Evolutionary conservation across 257 asterid species (phyloP).

Genomic region (Solanum clarkiae): DNA sequence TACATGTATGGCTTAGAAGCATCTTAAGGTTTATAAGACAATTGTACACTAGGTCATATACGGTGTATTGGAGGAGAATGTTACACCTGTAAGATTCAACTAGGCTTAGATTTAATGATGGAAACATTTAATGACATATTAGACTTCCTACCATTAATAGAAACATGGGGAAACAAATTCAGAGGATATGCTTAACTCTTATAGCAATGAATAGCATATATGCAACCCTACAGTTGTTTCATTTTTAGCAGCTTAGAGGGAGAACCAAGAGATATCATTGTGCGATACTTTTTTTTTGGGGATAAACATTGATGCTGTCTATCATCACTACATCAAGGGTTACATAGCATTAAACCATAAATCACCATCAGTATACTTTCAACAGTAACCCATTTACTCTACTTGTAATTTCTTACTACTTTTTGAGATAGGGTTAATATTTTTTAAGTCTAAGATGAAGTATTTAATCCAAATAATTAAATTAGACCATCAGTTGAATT

Average conservation of each 20-base stretch:
- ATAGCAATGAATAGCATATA: too few species aligned
- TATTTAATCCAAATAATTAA: too few species aligned
- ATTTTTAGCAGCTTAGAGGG: too few species aligned
- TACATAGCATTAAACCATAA: neutral
- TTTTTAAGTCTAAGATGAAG: too few species aligned
- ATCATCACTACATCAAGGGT: neutral
- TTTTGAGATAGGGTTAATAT: too few species aligned
- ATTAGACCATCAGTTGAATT: too few species aligned
- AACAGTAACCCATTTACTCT: neutral
- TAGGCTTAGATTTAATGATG: neutral
- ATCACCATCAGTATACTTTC: neutral
- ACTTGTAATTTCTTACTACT: too few species aligned
- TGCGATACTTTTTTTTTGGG: neutral
- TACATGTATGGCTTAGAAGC: neutral
- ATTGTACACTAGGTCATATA: neutral
- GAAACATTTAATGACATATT: neutral
- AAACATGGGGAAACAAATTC: too few species aligned
- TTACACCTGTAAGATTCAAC: neutral
- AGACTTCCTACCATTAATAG: too few species aligned
- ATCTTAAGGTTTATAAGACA: neutral
- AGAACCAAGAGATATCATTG: neutral
- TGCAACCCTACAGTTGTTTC: too few species aligned
- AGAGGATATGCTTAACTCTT: too few species aligned
- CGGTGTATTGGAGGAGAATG: neutral
- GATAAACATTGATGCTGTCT: neutral